Base-by-base conservation (phyloP, 2,329 filamentous ascomycete genomes). In the Talaromyces funiculosus region DNA sequence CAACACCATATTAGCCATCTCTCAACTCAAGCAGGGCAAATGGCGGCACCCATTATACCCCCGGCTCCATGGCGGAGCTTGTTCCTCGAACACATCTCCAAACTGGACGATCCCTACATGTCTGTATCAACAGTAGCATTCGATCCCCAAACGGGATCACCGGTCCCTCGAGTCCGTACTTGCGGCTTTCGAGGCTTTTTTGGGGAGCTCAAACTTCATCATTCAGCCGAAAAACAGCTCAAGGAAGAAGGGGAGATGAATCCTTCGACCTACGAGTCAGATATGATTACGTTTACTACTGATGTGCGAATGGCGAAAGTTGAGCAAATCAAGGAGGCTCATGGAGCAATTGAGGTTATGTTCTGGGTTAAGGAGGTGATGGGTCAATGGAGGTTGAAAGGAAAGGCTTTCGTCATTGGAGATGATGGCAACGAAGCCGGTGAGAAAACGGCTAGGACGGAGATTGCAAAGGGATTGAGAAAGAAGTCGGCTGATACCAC, bases 171-270 rank as follows among this genome's bases (percentile, higher is more conserved):
- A 58, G 88, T 85, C 8, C 85, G 92, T 57, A 92, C 86, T 68
- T 94, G 92, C 75, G 86, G 96, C 69, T 93, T 86, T 77, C 88
- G 93, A 63, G 91, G 92, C 66, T 86, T 96, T 77, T 96, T 90
- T 85, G 87, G 86, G 0, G 81, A 83, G 59, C 79, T 76, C 1
- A 59, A 69, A 3, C 69, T 96, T 0, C 87, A 88, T 3, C 90
- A 92, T 75, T 83, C 85, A 45, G 85, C 87, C 73, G 93, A 94
- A 74, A 77, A 84, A 35, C 88, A 90, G 3, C 81, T 85, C 64
- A 80, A 81, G 8, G 53, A 66, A 7, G 69, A 72, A 43, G 65
- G 67, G 2, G 70, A 68, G 0, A 54, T 66, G 26, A 97, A 97
- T 73, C 86, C 89, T 4, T 66, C 77, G 6, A 76, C 84, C 0